Base-by-base conservation (phyloP, 179 eudicot genomes). In the Patellifolia procumbens region DNA sequence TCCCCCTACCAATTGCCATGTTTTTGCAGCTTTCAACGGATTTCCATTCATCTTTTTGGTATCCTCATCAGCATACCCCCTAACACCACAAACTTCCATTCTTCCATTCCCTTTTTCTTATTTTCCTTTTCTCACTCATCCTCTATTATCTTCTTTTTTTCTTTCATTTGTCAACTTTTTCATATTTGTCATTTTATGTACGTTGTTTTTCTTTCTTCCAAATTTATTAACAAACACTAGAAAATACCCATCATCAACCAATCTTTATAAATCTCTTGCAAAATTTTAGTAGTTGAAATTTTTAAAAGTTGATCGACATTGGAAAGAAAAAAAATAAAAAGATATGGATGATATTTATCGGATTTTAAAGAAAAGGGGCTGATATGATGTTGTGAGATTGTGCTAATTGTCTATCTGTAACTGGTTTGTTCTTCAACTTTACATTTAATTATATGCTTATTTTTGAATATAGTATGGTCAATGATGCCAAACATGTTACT, bases 11-110 rank as follows among this genome's bases (percentile, higher is more conserved):
- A n/a, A n/a, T n/a, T n/a, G n/a, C 73, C 72, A 70, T 58, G 16
- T 31, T 49, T 70, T 70, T 43, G 17, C 13, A 70, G 73, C 42
- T 48, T 70, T 70, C 26, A 70, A 48, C 60, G 73, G 60, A 31
- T 31, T 49, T 70, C 60, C 60, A 68, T 26, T 34, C 22, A 24
- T 48, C n/a, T 19, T 35, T 68, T 34, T 34, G 26, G 46, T 16
- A 12, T 64, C 13, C 26, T 64, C 34, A 5, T 28, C 64, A 11
- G 1, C 13, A 7, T 22, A 60, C 15, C 13, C 12, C 11, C 43
- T n/a, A 7, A 63, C 4, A 51, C 56, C 19, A 19, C 19, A 51
- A 51, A 51, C n/a, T 51, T 5, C 6, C 1, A 9, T 20, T 51
- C 55, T 51, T 51, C 16, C 55, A 28, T 60, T 60, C 2, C n/a